Evolutionary conservation across 1,139 yeast genomes (phyloP), one percentile per base, ranked within the genome.

Genomic region (Sugiyamaella paludigena): DNA sequence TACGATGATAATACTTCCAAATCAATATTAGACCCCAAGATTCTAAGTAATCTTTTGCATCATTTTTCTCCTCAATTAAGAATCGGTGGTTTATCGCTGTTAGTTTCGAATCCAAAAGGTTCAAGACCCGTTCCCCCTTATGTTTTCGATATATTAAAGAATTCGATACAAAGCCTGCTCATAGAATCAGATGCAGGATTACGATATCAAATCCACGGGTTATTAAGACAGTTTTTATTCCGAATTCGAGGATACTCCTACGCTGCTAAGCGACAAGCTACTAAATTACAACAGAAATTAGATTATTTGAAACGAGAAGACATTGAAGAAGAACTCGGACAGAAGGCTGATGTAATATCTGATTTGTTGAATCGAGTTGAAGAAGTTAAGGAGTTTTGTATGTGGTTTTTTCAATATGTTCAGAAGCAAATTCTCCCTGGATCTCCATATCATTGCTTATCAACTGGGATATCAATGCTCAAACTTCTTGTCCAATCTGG

Each of bases 221-320:
- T 78, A 26, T 68, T 87, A 51, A 76, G 83, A 44, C 80, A 75
- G 47, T 81, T 88, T 55, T 62, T 87, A 4, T 67, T 76, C 36
- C 73, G 96, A 57, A 67, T 86, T 7, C 73, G 84, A 51, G 94
- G 84, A 46, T 84, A 92, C 0, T 68, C 82, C 1, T 80, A 83
- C 62, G 76, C 81, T 31, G 42, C 37, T 10, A 31, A 31, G 9
- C 31, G 47, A 12, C 42, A 43, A 1, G 41, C 37, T 3, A n/a
- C 13, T 12, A 43, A 43, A 10, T 15, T 32, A 7, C 28, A 39
- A 5, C 28, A 13, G 4, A 19, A 39, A 9, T 36, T 34, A 6
- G 39, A 34, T 4, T 45, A 34, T 13, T 15, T 37, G 31, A 34
- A 35, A 24, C 30, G 12, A 19, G 15, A 36, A 26, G 45, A 42